Evolutionary conservation across 2,329 filamentous ascomycete genomes (phyloP).

Genomic region (Claviceps sp.): DNA sequence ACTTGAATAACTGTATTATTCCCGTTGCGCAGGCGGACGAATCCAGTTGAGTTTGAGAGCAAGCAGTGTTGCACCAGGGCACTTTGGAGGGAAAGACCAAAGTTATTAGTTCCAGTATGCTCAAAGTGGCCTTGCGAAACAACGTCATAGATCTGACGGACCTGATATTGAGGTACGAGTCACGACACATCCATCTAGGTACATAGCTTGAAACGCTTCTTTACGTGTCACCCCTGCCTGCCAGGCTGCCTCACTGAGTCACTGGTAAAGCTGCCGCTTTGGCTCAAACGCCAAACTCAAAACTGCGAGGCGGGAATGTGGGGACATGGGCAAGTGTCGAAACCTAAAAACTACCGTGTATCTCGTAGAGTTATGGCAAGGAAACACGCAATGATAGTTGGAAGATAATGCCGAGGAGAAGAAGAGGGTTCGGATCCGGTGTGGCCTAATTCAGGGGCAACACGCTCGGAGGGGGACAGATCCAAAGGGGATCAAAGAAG

Average conservation of each 20-base stretch:
- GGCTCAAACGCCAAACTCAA: neutral
- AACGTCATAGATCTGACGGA: neutral
- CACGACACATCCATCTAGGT: too few relatives aligned
- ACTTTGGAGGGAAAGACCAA: neutral
- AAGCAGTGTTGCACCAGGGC: neutral
- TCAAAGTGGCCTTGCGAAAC: neutral
- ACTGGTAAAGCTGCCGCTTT: neutral
- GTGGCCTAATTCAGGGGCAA: neutral
- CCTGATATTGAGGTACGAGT: neutral
- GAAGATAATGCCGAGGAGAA: neutral
- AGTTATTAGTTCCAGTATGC: neutral
- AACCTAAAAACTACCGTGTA: too few relatives aligned
- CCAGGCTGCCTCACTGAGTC: too few relatives aligned
- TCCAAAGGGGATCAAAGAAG: neutral
- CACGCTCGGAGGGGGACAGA: neutral
- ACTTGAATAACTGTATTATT: neutral
- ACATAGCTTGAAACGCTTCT: neutral
- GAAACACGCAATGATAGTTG: neutral
- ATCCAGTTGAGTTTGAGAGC: neutral
- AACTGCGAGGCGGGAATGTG: neutral
- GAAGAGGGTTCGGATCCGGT: too few relatives aligned
- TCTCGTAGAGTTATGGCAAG: neutral
- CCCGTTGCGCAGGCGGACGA: neutral
- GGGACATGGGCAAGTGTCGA: neutral
- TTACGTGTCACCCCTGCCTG: neutral